These are phyloP conservation scores for Dactylellina sp. DNA, from an alignment of 2,329 filamentous ascomycete species.

Conservation along the genomic window DNA sequence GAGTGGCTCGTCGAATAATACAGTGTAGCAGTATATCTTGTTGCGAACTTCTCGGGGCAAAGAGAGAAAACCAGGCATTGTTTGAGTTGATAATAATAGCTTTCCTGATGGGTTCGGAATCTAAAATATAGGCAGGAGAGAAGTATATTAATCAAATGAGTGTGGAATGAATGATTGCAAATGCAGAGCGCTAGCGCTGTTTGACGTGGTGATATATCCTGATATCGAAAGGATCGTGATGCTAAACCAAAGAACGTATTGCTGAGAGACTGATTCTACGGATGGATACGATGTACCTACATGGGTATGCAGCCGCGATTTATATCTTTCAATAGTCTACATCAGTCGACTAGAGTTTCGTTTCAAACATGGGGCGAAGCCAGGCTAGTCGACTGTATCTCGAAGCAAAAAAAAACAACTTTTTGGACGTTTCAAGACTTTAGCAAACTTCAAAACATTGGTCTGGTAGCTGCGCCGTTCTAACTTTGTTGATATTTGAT, in stretches of 20 bases:
- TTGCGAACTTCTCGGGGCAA: slow-evolving; percentile 37
- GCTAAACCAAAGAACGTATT: slow-evolving; percentile 6
- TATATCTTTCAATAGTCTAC: background rate
- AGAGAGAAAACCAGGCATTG: slow-evolving; percentile 29
- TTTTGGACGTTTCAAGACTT: slow-evolving; percentile 14
- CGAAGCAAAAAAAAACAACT: background rate
- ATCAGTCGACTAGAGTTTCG: background rate
- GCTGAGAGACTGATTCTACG: background rate
- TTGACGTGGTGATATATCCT: slow-evolving; percentile 18
- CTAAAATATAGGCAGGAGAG: background rate
- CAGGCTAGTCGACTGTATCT: background rate
- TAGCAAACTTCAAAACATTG: slow-evolving; percentile 28
- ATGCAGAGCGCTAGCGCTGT: background rate
- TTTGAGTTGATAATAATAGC: background rate
- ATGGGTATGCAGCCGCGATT: background rate
- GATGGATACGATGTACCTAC: background rate
- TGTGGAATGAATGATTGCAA: background rate
- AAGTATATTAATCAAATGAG: background rate
- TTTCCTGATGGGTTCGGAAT: background rate
- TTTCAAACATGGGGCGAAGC: background rate
- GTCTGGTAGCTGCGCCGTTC: slow-evolving; percentile 26
- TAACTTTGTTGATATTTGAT: slow-evolving; percentile 7
- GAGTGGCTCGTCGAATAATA: slow-evolving; percentile 37
- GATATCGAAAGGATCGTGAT: slow-evolving; percentile 24
- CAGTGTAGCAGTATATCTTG: slow-evolving; percentile 38